phyloP scores from a whole-genome alignment of 192 early-diverging fungal genomes.

The Phycomyces nitens region DNA sequence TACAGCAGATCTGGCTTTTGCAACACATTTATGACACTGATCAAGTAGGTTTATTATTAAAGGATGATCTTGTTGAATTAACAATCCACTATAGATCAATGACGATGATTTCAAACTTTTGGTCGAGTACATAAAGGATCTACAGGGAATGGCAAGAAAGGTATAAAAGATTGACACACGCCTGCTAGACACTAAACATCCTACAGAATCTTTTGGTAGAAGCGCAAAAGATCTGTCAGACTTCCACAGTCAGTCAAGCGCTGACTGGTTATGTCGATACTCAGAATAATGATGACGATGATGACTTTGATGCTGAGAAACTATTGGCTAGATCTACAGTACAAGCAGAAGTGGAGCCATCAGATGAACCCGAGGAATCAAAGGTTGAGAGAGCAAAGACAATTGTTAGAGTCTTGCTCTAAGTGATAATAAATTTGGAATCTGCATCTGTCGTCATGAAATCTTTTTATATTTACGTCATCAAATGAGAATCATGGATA shows the following conservation, averaged over 20 bases:
- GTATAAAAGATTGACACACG: conserved; percentile 5
- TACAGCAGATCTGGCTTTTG: conserved; percentile 34
- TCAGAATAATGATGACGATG: conserved; percentile 19
- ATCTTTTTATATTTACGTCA: neutral
- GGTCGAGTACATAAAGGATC: conserved; percentile 31
- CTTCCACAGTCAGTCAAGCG: conserved; percentile 6
- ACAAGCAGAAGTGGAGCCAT: neutral
- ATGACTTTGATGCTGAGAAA: conserved; percentile 40
- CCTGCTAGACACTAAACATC: neutral
- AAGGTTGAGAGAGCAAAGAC: neutral
- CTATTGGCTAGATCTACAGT: conserved; percentile 16
- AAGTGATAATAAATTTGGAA: neutral
- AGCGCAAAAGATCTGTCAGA: conserved; percentile 31
- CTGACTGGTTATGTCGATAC: conserved; percentile 12
- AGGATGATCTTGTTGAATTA: neutral
- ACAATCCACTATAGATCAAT: conserved; percentile 12
- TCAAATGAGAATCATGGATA: no score
- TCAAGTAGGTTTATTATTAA: neutral
- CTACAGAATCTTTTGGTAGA: neutral
- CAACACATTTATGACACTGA: conserved; percentile 24
- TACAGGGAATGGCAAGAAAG: conserved; percentile 33
- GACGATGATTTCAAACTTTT: conserved; percentile 28
- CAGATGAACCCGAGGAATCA: neutral
- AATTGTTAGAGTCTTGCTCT: conserved; percentile 1
- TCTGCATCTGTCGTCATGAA: neutral